Base-by-base conservation (phyloP, 495 filamentous ascomycete species). In the Cenococcum geophilum region DNA sequence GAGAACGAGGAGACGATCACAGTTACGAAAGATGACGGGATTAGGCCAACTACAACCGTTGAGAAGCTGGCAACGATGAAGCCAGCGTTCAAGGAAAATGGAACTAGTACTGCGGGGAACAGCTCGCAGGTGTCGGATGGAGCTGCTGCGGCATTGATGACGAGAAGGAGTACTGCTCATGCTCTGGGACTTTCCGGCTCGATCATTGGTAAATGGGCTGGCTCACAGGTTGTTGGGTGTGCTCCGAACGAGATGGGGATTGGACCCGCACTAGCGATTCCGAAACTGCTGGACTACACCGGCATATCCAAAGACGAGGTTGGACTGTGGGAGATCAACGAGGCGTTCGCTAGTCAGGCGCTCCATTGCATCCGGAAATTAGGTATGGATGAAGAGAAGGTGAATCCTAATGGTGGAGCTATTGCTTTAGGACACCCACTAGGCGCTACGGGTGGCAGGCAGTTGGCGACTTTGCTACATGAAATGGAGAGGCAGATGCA, bases 271-370 rank as follows among this genome's bases (percentile, higher is more conserved):
- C 68, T 93, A 32, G 91, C 89, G 0, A 91, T 96, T 45, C 91
- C 92, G 25, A 89, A 86, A 71, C 78, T 95, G 45, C 75, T 96
- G 20, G 70, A 79, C 51, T 78, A 80, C 57, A 78, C 86, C 10
- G 89, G 85, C 18, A 61, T 96, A 37, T 67, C 68, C 52, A 83
- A 77, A 5, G 75, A 77, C 10, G 89, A 97, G 52, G 85, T 97
- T 0, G 82, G 86, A 5, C 76, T 92, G n/a, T 96, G 91, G 91
- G 92, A 97, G 79, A 86, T 97, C 72, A 97, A 96, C 73, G 92
- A 96, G 79, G 91, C 92, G 20, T 97, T 96, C 75, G 92, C 92
- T 4, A 88, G 86, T 57, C 92, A 97, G 76, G 86, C 89, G 12
- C 71, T 96, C 10, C 89, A 95, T 76, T 92, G 87, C 69, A 71